These are phyloP conservation scores for Leptographium procerum DNA, from an alignment of 2,329 filamentous ascomycete species.

Conservation along the genomic window DNA sequence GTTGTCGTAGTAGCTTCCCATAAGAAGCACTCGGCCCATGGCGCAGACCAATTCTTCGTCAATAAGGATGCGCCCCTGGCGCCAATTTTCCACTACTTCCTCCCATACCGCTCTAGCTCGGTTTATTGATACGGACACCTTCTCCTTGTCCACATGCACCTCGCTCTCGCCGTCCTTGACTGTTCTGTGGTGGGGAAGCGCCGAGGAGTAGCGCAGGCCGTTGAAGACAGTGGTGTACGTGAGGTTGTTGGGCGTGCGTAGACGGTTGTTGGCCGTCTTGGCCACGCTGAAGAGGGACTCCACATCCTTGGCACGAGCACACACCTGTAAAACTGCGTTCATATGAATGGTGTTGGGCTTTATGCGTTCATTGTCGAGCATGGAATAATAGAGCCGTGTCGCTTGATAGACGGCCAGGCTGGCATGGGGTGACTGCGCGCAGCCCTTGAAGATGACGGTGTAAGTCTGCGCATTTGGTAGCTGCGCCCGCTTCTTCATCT, in stretches of 20 bases:
- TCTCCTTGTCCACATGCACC: slow-evolving; percentile 10
- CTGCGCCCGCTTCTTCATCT: slow-evolving; percentile 93
- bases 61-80: slow-evolving; percentile 53
- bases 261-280: slow-evolving; percentile 54
- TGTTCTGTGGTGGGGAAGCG: slow-evolving; percentile 17
- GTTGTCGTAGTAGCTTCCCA: slow-evolving; percentile 51
- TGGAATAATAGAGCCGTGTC: slow-evolving; percentile 63
- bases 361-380: slow-evolving; percentile 52
- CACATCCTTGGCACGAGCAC: slow-evolving; percentile 60
- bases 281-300: slow-evolving; percentile 71
- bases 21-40: slow-evolving; percentile 69
- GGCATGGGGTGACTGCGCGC: slow-evolving; percentile 48
- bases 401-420: slow-evolving; percentile 55
- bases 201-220: slow-evolving; percentile 47
- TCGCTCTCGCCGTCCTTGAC: background rate
- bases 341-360: slow-evolving; percentile 70
- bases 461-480: slow-evolving; percentile 73
- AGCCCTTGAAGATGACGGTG: slow-evolving; percentile 69
- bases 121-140: slow-evolving; percentile 37
- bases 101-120: slow-evolving; percentile 70
- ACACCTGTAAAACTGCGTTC: slow-evolving; percentile 80
- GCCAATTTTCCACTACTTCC: slow-evolving; percentile 69
- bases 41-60: slow-evolving; percentile 70
- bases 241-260: slow-evolving; percentile 51
- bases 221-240: slow-evolving; percentile 82